Base-by-base conservation (phyloP, 805 yeast genomes). In the Cyberlindnera veronae region DNA sequence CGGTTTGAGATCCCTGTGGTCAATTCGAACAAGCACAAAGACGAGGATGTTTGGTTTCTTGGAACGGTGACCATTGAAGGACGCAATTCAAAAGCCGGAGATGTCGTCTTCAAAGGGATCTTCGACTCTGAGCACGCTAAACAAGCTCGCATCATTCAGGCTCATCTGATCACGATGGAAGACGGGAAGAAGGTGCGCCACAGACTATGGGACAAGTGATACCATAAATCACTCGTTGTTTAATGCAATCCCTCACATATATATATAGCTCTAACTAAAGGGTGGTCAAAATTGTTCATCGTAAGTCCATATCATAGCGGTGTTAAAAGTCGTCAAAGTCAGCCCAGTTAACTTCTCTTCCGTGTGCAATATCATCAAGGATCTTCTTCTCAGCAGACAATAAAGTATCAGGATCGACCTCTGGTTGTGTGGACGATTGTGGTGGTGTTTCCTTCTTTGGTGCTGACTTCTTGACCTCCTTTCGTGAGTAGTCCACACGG, bases 81-180 rank as follows among this genome's bases (percentile, higher is more conserved):
- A 6, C 49, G 47, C 33, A 42, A 39, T 26, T 49, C 44, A 2
- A 29, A 38, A 4, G 26, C 27, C 3, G 51, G 52, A 11, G 44
- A 48, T 22, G 53, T 54, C 6, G 52, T 48, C 1, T 54, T 48
- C 34, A 53, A 46, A 22, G 60, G 60, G 3, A 41, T 49, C 7
- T 54, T 53, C 29, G 58, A 53, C 27, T 41, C 49, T 17, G 60
- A 54, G 16, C 59, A 56, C 39, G 29, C 36, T 15, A 56, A 51
- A n/a, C 55, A 53, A 19, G 59, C 56, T 6, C 45, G 48, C n/a
- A 30, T 56, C 11, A 21, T 28, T 2, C 46, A 46, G 7, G 54
- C 54, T 0, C 48, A 50, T 29, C 34, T 55, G 28, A 45, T 51
- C 13, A 42, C 30, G 23, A 36, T 32, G 2, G 41, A 44, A 1